Base-by-base conservation (phyloP, 768 basidiomycete species). In the Mrakia hoshinonis region DNA sequence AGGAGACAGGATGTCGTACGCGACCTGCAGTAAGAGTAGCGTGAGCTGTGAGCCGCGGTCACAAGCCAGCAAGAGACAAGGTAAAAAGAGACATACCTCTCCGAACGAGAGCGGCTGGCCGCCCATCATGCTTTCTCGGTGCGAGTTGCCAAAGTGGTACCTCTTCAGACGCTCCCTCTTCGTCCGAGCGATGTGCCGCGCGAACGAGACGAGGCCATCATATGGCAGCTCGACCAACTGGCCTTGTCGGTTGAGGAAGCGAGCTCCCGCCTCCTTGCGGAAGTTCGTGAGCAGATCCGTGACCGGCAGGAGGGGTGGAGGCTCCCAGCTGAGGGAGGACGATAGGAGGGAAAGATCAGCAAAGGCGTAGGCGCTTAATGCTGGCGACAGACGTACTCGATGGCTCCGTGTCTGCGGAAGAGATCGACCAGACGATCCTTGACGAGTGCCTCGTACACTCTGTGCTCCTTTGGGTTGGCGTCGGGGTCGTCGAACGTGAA, bases 321-420 rank as follows among this genome's bases (percentile, higher is more conserved):
- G 88, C 75, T 90, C 89, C 79, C 88, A 87, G 74, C 64, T 65
- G 31, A n/a, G 47, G n/a, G 7, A 65, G 26, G n/a, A 34, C 61
- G n/a, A 39, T 15, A 39, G 18, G 43, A n/a, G 51, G 20, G 22
- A 52, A 18, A 60, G 55, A 60, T n/a, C 15, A 18, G 29, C n/a
- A n/a, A n/a, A n/a, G n/a, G n/a, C n/a, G n/a, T n/a, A 60, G 29
- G 29, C 55, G 55, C 29, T 34, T 31, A 63, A 36, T n/a, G n/a
- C n/a, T n/a, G n/a, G n/a, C n/a, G n/a, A n/a, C n/a, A 63, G 15
- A 36, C 43, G 18, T 48, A 70, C 55, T 92, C 87, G 1, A 95
- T 86, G 3, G 94, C 93, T 7, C 94, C 94, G 76, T 94, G 94
- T 5, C 94, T 83, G 47, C 87, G 85, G 79, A 95, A 94, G 22